phyloP scores from a whole-genome alignment of 192 early-diverging fungal species.

The Chytriomyces sp. region DNA sequence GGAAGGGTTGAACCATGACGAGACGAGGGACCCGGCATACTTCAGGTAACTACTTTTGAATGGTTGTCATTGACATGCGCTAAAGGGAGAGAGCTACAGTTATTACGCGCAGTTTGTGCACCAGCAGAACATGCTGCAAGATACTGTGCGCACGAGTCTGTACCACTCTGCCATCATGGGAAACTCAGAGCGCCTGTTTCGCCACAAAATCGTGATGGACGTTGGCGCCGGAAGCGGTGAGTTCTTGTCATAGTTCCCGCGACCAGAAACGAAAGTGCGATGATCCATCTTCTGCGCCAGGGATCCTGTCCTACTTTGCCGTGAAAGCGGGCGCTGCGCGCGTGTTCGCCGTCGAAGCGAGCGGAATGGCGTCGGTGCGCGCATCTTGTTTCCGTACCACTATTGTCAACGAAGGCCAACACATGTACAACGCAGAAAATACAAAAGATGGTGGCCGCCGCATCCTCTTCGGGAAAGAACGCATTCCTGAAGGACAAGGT shows the following conservation, averaged over 20 bases:
- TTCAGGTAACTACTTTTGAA: slow-evolving; percentile 32
- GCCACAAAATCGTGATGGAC: slow-evolving; percentile 86
- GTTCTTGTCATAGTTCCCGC: too few species aligned
- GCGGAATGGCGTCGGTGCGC: slow-evolving; percentile 74
- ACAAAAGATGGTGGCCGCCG: slow-evolving; percentile 68
- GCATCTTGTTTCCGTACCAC: background rate
- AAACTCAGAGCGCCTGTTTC: slow-evolving; percentile 75
- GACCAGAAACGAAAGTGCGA: background rate
- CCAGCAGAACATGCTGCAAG: slow-evolving; percentile 98
- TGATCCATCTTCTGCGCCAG: slow-evolving; percentile 27
- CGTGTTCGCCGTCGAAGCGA: slow-evolving; percentile 96
- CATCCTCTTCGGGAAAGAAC: slow-evolving; percentile 55
- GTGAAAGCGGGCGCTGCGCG: slow-evolving; percentile 90
- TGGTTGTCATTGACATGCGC: background rate
- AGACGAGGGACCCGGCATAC: slow-evolving; percentile 53
- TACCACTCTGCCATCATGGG: slow-evolving; percentile 90
- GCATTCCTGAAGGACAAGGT: slow-evolving; percentile 76
- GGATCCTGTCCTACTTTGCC: slow-evolving; percentile 95
- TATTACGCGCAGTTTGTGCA: slow-evolving; percentile 86
- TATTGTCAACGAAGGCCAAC: too few species aligned
- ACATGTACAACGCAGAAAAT: slow-evolving; percentile 64
- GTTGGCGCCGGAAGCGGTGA: slow-evolving; percentile 75
- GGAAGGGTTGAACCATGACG: too few species aligned
- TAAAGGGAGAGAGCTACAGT: slow-evolving; percentile 14
- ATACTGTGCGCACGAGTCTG: slow-evolving; percentile 89